These are phyloP conservation scores for Fusarium citri DNA, from an alignment of 2,329 filamentous ascomycete species.

Conservation along the genomic window DNA sequence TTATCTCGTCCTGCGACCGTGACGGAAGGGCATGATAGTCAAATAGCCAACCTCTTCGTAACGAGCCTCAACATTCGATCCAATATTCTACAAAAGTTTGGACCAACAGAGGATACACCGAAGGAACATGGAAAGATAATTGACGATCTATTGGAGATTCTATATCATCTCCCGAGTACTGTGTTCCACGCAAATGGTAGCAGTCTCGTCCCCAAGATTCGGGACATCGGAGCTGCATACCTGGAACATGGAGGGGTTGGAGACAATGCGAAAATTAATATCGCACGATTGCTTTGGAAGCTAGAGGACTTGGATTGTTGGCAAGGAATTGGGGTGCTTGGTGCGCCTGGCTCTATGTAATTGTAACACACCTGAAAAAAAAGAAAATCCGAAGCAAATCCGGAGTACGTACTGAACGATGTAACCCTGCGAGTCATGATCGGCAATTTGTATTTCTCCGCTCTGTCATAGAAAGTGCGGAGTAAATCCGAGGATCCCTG, in stretches of 20 bases:
- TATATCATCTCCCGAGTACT: slow-evolving; percentile 50
- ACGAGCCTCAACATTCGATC: slow-evolving; percentile 53
- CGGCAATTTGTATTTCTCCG: background rate
- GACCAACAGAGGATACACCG: slow-evolving; percentile 21
- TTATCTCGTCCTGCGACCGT: slow-evolving; percentile 47
- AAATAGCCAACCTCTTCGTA: slow-evolving; percentile 53
- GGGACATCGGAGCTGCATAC: slow-evolving; percentile 53
- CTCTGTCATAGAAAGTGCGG: background rate
- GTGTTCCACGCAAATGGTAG: slow-evolving; percentile 51
- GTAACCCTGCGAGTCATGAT: background rate
- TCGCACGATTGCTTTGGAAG: slow-evolving; percentile 47
- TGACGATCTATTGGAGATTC: slow-evolving; percentile 52
- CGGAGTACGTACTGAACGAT: background rate
- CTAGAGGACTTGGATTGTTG: slow-evolving; percentile 50
- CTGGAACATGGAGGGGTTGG: slow-evolving; percentile 42
- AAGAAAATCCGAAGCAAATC: background rate
- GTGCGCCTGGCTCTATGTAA: background rate
- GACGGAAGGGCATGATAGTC: slow-evolving; percentile 52
- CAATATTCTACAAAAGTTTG: slow-evolving; percentile 51
- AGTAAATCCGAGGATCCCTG: slow-evolving; percentile 31
- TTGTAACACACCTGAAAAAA: background rate
- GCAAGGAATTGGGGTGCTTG: slow-evolving; percentile 40
- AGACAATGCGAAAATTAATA: slow-evolving; percentile 37
- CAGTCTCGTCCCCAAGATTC: slow-evolving; percentile 52
- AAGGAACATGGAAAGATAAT: slow-evolving; percentile 49